phyloP scores from a whole-genome alignment of 805 yeast species.

The Kregervanrija fluxuum region DNA sequence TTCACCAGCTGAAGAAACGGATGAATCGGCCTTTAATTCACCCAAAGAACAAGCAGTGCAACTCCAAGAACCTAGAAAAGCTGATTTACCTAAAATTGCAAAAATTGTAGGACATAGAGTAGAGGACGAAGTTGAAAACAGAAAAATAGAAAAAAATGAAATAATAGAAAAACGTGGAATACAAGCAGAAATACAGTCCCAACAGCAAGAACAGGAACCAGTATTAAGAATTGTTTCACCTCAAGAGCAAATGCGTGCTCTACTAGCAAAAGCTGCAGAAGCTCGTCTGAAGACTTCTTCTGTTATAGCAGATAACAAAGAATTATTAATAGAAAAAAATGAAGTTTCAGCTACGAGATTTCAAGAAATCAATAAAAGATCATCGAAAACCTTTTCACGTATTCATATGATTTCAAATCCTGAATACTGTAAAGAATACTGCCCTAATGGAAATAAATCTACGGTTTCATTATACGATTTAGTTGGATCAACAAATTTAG shows the following conservation, averaged over 20 bases:
- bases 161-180: not conserved
- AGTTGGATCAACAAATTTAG: slow-evolving; percentile 18
- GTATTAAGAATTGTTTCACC: slow-evolving; percentile 1
- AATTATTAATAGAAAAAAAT: not conserved
- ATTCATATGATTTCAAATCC: slow-evolving; percentile 20
- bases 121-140: too few species aligned
- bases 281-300: slow-evolving; percentile 8
- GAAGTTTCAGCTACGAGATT: not conserved
- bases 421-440: slow-evolving; percentile 15
- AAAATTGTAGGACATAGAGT: too few species aligned
- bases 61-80: too few species aligned
- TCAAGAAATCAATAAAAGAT: not conserved
- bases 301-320: not conserved
- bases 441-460: slow-evolving; percentile 19
- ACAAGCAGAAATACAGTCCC: not conserved
- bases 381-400: slow-evolving; percentile 14
- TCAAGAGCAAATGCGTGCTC: slow-evolving; percentile 10
- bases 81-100: too few species aligned
- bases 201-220: slow-evolving; percentile 1
- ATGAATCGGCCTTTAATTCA: too few species aligned
- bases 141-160: not conserved
- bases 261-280: slow-evolving; percentile 20
- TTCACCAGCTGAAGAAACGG: too few species aligned
- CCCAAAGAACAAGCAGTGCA: too few species aligned
- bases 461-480: slow-evolving; percentile 22